Base-by-base conservation (phyloP, 78 protist genomes). In the Dictyostelium firmibasis region DNA sequence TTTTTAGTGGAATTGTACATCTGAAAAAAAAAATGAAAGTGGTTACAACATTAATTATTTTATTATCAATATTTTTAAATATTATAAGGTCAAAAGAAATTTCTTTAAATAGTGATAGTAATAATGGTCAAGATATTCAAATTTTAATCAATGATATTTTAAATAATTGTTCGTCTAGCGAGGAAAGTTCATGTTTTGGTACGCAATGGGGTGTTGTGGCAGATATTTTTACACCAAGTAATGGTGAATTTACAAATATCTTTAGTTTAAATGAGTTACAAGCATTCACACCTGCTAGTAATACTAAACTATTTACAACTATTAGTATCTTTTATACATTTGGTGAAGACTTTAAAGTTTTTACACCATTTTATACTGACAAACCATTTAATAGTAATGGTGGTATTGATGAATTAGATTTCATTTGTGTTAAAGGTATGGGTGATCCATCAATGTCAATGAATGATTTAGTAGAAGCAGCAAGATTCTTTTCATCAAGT, bases 401-500 rank as follows among this genome's bases (percentile, higher is more conserved):
- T 38, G 43, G 62, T 2, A 23, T 0, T 50, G n/a, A 23, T 50
- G 76, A 82, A 31, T 60, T 87, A 8, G 50, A 87, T 9, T 57
- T 41, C 9, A 35, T 87, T 18, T 87, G 93, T 78, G 81, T 87
- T 1, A 60, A 60, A 38, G 93, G 93, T 38, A 83, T 60, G 35
- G 93, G 93, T 64, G 93, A 87, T 44, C 93, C 93, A n/a, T 87
- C 93, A 14, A 64, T 87, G 23, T 60, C 85, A 36, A 38, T 41
- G 9, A 27, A 50, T 7, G 18, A n/a, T 7, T n/a, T 87, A 14
- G 14, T 27, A 29, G 33, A 79, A 1, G 85, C 86, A 9, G 78
- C 86, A 0, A 33, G 35, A 11, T 76, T 43, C 64, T 87, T 87
- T 64, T 70, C 86, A 16, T 57, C 67, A 4, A 57, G 6, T 57